Evolutionary conservation across 2,329 filamentous ascomycete genomes (phyloP).

Genomic region (Paracamarosporium sp.): DNA sequence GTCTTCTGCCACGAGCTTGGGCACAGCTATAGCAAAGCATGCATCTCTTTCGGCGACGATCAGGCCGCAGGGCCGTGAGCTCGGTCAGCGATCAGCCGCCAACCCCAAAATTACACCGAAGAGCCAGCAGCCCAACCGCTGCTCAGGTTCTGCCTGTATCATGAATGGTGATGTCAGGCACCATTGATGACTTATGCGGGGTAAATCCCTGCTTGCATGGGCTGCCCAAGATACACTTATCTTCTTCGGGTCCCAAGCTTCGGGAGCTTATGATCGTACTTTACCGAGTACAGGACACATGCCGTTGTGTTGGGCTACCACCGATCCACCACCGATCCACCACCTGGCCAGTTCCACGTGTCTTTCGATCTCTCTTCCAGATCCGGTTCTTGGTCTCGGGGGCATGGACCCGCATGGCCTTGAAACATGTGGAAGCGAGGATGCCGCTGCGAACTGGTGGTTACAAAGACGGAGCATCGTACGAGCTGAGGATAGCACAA

Average conservation of each 20-base stretch:
- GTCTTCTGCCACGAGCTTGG: background rate
- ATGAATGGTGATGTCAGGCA: background rate
- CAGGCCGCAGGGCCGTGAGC: background rate
- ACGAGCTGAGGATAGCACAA: background rate
- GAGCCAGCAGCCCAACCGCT: background rate
- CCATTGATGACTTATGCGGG: background rate
- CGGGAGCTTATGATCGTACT: background rate
- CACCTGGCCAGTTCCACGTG: background rate
- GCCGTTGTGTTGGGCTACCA: background rate
- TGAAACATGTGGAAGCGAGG: background rate
- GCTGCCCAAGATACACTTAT: background rate
- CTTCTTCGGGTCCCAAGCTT: background rate
- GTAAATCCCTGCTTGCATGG: background rate
- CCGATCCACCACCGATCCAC: too few relatives aligned
- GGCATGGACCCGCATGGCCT: background rate
- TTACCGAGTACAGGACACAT: background rate
- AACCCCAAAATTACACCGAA: background rate
- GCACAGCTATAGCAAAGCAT: background rate
- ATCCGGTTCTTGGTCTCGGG: background rate
- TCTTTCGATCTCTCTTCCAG: background rate
- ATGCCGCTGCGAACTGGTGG: background rate
- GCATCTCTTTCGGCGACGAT: background rate
- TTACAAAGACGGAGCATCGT: background rate
- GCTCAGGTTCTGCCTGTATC: background rate
- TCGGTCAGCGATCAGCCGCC: background rate